Conservation (phyloP, 2,329 filamentous ascomycete genomes). For the Madurella mycetomatis region DNA sequence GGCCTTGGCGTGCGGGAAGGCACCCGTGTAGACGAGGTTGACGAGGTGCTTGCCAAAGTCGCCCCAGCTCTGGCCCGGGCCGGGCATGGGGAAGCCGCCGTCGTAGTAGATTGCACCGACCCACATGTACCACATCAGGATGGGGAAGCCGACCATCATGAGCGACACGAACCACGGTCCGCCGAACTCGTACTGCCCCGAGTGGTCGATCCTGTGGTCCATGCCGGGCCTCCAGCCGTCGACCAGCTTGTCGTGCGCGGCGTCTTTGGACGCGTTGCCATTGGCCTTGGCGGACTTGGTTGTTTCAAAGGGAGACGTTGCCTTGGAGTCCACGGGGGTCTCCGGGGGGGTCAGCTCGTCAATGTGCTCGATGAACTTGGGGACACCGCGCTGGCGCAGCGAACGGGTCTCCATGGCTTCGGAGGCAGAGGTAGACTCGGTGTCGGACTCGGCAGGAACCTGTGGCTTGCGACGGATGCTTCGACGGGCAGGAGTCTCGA, state of each 20-base stretch:
- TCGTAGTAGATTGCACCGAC: constrained; percentile 90
- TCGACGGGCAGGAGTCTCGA: constrained; percentile 51
- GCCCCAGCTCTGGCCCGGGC: constrained; percentile 58
- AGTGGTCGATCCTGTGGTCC: constrained; percentile 60
- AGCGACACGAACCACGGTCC: constrained; percentile 72
- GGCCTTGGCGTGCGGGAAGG: constrained; percentile 75
- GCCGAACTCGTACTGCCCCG: constrained; percentile 75
- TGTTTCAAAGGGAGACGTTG: constrained; percentile 19
- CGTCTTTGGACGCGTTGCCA: constrained; percentile 24
- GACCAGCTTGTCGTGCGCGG: constrained; percentile 32
- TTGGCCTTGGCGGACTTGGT: constrained; percentile 28
- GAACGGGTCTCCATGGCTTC: constrained; percentile 37
- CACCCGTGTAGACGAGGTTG: constrained; percentile 72
- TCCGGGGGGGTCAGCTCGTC: constrained; percentile 35
- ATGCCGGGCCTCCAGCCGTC: constrained; percentile 58
- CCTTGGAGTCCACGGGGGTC: constrained; percentile 24
- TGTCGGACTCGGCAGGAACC: constrained; percentile 44
- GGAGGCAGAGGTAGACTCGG: constrained; percentile 45
- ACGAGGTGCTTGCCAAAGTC: constrained; percentile 71
- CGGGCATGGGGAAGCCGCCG: constrained; percentile 69
- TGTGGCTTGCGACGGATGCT: constrained; percentile 49
- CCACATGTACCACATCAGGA: constrained; percentile 99
- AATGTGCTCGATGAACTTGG: constrained; percentile 48
- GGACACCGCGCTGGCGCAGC: constrained; percentile 42
- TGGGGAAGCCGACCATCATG: constrained; percentile 92